Evolutionary conservation across 257 asterid species (phyloP).

Genomic region (Primulina huaijiensis): DNA sequence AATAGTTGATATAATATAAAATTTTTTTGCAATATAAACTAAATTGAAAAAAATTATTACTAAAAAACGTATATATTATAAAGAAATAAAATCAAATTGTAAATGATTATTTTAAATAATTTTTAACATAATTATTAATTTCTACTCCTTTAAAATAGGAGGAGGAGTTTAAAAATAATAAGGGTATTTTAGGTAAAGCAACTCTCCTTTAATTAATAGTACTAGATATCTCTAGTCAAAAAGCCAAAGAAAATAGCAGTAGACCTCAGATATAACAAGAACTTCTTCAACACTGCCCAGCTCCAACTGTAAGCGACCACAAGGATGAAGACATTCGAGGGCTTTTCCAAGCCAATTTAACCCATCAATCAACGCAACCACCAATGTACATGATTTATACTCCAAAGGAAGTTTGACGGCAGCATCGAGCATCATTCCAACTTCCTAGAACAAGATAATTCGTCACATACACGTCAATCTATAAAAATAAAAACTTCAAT

Average conservation of each 20-base stretch:
- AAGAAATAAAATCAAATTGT: too few relatives aligned
- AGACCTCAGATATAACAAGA: slow-evolving; percentile 66
- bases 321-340: slow-evolving; percentile 55
- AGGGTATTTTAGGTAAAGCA: too few relatives aligned
- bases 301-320: slow-evolving; percentile 37
- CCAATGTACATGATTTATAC: slow-evolving; percentile 48
- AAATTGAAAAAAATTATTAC: too few relatives aligned
- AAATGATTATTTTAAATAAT: too few relatives aligned
- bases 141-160: too few relatives aligned
- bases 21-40: too few relatives aligned
- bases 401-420: slow-evolving; percentile 46
- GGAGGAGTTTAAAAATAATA: too few relatives aligned
- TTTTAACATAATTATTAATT: too few relatives aligned
- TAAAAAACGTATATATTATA: too few relatives aligned
- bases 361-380: slow-evolving; percentile 49
- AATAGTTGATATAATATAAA: too few relatives aligned
- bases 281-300: slow-evolving; percentile 55
- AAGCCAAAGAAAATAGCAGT: slow-evolving; percentile 24
- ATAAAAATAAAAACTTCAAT: slow-evolving; percentile 19
- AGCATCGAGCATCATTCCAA: slow-evolving; percentile 54
- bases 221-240: slow-evolving; percentile 19
- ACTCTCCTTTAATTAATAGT: too few relatives aligned
- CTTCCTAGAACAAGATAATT: slow-evolving; percentile 51
- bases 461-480: slow-evolving; percentile 22
- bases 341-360: slow-evolving; percentile 66